These are phyloP conservation scores for Singerocomus inundabilis DNA, from an alignment of 1,284 basidiomycete species.

Conservation along the genomic window DNA sequence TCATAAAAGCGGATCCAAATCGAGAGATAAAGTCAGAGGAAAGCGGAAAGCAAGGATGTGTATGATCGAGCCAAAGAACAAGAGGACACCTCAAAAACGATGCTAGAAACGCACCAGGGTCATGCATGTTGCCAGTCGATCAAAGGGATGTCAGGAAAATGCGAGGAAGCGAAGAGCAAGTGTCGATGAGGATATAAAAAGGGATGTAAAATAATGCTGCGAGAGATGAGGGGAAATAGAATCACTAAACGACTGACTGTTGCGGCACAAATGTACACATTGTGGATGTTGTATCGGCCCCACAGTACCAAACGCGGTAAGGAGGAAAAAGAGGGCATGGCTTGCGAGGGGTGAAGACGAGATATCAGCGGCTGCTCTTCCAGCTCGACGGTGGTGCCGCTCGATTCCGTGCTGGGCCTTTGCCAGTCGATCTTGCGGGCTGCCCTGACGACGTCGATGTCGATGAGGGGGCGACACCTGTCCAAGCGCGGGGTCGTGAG, in stretches of 20 bases:
- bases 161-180: not conserved
- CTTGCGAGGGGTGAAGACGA: not conserved
- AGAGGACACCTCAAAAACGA: conserved; percentile 12
- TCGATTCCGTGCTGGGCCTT: conserved; percentile 9
- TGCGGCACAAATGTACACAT: not conserved
- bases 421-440: conserved; percentile 12
- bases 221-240: conserved; percentile 7
- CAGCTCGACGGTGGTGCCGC: conserved; percentile 33
- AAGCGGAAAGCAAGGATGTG: not conserved
- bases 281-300: not conserved
- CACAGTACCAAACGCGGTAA: no score
- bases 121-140: conserved; percentile 1
- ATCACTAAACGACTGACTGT: conserved; percentile 8
- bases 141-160: not conserved
- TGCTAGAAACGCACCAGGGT: conserved; percentile 5
- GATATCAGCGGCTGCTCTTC: conserved; percentile 27
- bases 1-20: not conserved
- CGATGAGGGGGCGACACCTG: conserved; percentile 18
- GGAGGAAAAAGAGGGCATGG: no score
- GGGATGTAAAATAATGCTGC: conserved; percentile 1
- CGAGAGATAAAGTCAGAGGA: not conserved
- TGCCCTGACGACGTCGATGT: conserved; percentile 13
- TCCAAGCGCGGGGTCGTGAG: conserved; percentile 28
- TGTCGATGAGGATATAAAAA: conserved; percentile 4
- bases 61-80: not conserved